Percentiles rank a stretch among this genome's conserved stretches.
phyloP scores from a whole-genome alignment of 129 eudicot species.

The Tagetes erecta region DNA sequence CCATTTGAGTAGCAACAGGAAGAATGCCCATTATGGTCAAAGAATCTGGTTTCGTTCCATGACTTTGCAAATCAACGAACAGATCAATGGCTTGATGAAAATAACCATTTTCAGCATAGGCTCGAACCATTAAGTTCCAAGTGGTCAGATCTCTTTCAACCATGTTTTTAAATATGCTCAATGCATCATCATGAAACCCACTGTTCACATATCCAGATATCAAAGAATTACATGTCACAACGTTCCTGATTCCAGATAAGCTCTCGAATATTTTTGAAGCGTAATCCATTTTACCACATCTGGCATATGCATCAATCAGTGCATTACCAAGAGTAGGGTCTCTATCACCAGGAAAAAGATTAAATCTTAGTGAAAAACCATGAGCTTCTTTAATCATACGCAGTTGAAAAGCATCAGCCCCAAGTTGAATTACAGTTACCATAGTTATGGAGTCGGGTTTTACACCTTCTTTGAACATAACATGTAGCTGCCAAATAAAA shows the following conservation, averaged over 20 bases:
- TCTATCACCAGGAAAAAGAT: slow-evolving; percentile 26
- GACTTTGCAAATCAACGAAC: slow-evolving; percentile 54
- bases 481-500: slow-evolving; percentile 39
- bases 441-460: slow-evolving; percentile 77
- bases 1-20: slow-evolving; percentile 62
- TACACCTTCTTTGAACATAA: slow-evolving; percentile 57
- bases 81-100: slow-evolving; percentile 46
- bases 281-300: slow-evolving; percentile 59
- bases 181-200: slow-evolving; percentile 49
- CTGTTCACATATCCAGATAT: slow-evolving; percentile 57
- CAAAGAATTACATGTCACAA: slow-evolving; percentile 63
- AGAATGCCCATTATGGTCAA: slow-evolving; percentile 67
- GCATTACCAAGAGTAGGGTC: slow-evolving; percentile 66
- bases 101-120: slow-evolving; percentile 51
- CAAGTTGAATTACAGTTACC: slow-evolving; percentile 52
- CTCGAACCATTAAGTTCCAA: slow-evolving; percentile 86
- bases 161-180: slow-evolving; percentile 46
- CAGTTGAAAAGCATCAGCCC: slow-evolving; percentile 31
- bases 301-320: slow-evolving; percentile 80
- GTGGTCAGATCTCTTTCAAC: slow-evolving; percentile 64
- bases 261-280: slow-evolving; percentile 54
- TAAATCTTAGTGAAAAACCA: slow-evolving; percentile 53
- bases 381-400: slow-evolving; percentile 74
- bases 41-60: slow-evolving; percentile 66
- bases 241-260: slow-evolving; percentile 48